Percentiles rank a stretch among this genome's conserved stretches.
phyloP scores from a whole-genome alignment of 306 rosid genomes.

The Rosa persica region DNA sequence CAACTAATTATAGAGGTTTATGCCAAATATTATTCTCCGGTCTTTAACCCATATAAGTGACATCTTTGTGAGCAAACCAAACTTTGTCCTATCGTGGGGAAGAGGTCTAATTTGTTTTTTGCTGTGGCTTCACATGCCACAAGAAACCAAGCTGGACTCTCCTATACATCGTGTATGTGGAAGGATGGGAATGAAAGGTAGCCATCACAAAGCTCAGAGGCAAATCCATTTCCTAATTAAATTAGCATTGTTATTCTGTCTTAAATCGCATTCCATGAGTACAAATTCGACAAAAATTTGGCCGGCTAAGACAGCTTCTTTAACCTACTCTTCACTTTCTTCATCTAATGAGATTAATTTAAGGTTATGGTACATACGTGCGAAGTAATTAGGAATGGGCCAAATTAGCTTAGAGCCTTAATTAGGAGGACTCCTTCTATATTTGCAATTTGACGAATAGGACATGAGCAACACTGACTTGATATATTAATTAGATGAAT shows the following conservation, averaged over 20 bases:
- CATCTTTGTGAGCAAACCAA: constrained; percentile 20
- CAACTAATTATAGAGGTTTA: background rate
- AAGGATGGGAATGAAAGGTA: constrained; percentile 36
- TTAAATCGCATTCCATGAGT: constrained; percentile 41
- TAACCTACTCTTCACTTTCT: constrained; percentile 57
- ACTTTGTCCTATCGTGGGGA: constrained; percentile 19
- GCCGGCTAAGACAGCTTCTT: constrained; percentile 93
- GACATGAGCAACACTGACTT: background rate
- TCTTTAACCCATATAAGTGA: constrained; percentile 4
- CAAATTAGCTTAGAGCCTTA: constrained; percentile 25
- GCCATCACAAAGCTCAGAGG: constrained; percentile 36
- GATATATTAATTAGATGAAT: background rate
- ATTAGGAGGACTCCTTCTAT: background rate
- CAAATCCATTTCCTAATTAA: constrained; percentile 33
- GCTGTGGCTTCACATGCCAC: constrained; percentile 41
- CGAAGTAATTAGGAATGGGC: constrained; percentile 29
- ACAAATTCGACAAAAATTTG: constrained; percentile 65
- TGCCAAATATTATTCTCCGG: constrained; percentile 18
- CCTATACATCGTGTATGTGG: constrained; percentile 27
- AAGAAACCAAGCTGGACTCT: constrained; percentile 33
- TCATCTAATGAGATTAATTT: background rate
- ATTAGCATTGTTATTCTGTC: constrained; percentile 38
- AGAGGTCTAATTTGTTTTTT: constrained; percentile 39
- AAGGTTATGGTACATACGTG: background rate
- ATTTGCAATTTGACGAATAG: background rate